Evolutionary conservation across 345 rosid species (phyloP), one percentile per base, ranked within the genome.

Genomic region (Jatropha curcas): DNA sequence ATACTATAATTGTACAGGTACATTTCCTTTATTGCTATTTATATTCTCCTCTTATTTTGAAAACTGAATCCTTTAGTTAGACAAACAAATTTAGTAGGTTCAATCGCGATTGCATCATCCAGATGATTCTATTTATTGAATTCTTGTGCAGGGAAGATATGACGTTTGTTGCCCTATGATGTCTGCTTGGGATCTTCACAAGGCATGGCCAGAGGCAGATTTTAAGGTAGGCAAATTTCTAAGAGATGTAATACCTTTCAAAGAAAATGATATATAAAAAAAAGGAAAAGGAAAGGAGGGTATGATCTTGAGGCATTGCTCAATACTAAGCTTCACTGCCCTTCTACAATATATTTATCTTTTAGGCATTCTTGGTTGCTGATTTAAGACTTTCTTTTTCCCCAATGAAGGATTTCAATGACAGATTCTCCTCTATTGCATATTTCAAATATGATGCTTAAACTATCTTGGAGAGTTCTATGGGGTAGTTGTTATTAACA

Each of bases 151-250:
- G 99, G 99, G 99, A 77, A 89, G 98, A 84, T 92, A 92, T 80
- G 99, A 95, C 62, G 80, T 89, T 24, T 87, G 94, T 70, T 91
- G 97, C 79, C 99, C 99, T 22, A 91, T 95, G 96, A 91, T 95
- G 96, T 95, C 99, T 60, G 99, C 99, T 74, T 92, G 99, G 99
- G 99, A 95, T 88, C 92, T 92, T 71, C 99, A 89, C 72, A 95
- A 82, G 85, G 90, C 92, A 74, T 95, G 95, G 97, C 96, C 96
- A 28, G 98, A 92, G 85, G 97, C 97, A 67, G 94, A 89, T 27
- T 84, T 95, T 43, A 90, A 85, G 94, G 99, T 91, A 83, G 70
- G 63, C 16, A 17, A 61, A 51, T 19, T 43, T 5, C 48, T 77
- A 16, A 13, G 19, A 24, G 22, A 63, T 17, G 33, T 64, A 39